These are phyloP conservation scores for Pseudocercospora eumusae DNA, from an alignment of 2,329 filamentous ascomycete genomes.

Conservation along the genomic window DNA sequence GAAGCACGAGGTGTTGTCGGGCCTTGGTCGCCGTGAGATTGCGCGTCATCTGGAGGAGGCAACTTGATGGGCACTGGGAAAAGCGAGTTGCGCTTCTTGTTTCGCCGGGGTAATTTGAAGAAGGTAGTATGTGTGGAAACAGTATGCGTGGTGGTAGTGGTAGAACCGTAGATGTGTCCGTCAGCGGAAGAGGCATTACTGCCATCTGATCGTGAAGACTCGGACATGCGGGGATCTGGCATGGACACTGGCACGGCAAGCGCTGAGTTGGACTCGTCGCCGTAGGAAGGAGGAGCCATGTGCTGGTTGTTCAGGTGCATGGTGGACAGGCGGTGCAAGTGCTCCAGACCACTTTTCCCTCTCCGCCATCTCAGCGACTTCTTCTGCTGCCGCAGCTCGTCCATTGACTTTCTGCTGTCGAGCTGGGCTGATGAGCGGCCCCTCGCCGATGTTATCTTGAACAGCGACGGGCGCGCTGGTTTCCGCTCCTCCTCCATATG, in stretches of 20 bases:
- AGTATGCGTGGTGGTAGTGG: constrained; percentile 64
- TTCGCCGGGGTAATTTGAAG: constrained; percentile 77
- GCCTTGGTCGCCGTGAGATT: constrained; percentile 44
- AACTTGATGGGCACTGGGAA: constrained; percentile 87
- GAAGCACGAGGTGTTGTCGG: constrained; percentile 44
- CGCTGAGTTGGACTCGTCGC: constrained; percentile 62
- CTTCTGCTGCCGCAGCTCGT: constrained; percentile 25
- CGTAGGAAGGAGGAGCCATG: constrained; percentile 58
- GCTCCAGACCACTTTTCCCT: constrained; percentile 40
- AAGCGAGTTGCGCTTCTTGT: constrained; percentile 72
- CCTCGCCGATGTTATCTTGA: constrained; percentile 33
- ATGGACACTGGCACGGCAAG: constrained; percentile 62
- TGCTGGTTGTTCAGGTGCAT: constrained; percentile 43
- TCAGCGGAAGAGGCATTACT: constrained; percentile 58
- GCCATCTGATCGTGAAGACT: constrained; percentile 73
- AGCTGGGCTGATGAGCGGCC: constrained; percentile 14
- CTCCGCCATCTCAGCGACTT: constrained; percentile 34
- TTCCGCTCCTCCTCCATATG: constrained; percentile 21
- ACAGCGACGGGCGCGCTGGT: constrained; percentile 28
- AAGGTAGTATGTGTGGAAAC: constrained; percentile 66
- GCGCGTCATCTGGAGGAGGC: constrained; percentile 48
- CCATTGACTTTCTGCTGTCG: constrained; percentile 24
- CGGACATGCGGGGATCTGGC: constrained; percentile 60
- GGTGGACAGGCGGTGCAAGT: constrained; percentile 62
- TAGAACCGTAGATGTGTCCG: constrained; percentile 57